Conservation (phyloP, 495 filamentous ascomycete species). For the Penicillium tannophilum region DNA sequence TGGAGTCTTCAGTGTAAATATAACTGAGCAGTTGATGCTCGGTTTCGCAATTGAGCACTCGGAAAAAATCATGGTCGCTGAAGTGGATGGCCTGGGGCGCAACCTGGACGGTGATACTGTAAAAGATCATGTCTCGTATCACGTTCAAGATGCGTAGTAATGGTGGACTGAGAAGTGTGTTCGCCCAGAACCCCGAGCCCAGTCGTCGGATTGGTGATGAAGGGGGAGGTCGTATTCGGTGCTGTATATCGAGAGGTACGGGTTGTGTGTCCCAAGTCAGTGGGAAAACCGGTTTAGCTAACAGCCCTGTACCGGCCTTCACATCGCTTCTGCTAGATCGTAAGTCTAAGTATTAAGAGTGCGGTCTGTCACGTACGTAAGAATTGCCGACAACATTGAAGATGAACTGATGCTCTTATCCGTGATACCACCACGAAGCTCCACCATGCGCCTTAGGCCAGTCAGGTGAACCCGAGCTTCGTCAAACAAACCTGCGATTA, state of each 20-base stretch:
- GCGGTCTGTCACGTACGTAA: slow-evolving; percentile 24
- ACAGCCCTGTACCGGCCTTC: slow-evolving; percentile 37
- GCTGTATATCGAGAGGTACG: slow-evolving; percentile 27
- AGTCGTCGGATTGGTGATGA: slow-evolving; percentile 28
- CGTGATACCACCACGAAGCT: slow-evolving; percentile 37
- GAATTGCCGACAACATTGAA: slow-evolving; percentile 32
- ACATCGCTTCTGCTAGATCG: slow-evolving; percentile 29
- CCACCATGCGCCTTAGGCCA: slow-evolving; percentile 38
- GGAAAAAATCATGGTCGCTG: slow-evolving; percentile 33
- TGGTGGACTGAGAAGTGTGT: slow-evolving; percentile 25
- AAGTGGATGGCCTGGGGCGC: slow-evolving; percentile 14
- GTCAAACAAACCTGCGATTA: slow-evolving; percentile 37
- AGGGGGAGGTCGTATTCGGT: slow-evolving; percentile 28
- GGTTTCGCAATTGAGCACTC: slow-evolving; percentile 32
- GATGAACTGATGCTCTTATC: slow-evolving; percentile 31
- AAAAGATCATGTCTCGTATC: slow-evolving; percentile 33
- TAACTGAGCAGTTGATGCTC: slow-evolving; percentile 43
- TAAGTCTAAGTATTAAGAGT: slow-evolving; percentile 3
- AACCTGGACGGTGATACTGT: slow-evolving; percentile 21
- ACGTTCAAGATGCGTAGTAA: slow-evolving; percentile 27
- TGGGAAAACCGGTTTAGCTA: slow-evolving; percentile 41
- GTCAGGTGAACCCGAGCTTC: slow-evolving; percentile 38
- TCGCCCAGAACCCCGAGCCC: slow-evolving; percentile 31
- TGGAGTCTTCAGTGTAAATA: slow-evolving; percentile 22
- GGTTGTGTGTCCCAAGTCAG: slow-evolving; percentile 34